These are phyloP conservation scores for Aspergillus sp. DNA, from an alignment of 2,329 filamentous ascomycete genomes.

Conservation along the genomic window DNA sequence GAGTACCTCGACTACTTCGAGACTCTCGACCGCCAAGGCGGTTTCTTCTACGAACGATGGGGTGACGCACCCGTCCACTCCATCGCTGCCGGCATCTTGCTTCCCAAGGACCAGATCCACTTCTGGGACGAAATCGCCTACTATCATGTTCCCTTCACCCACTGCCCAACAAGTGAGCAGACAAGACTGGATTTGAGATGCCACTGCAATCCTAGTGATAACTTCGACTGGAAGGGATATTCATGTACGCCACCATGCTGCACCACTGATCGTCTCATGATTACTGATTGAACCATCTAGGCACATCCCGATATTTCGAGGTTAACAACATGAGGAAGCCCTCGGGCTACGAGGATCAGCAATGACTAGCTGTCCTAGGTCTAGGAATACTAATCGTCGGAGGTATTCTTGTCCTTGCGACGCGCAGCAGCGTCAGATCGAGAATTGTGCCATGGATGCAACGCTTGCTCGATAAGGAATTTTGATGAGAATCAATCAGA, in stretches of 20 bases:
- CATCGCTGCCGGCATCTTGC: conserved; percentile 79
- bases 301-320: conserved; percentile 79
- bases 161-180: conserved; percentile 89
- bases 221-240: conserved; percentile 99
- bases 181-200: conserved; percentile 76
- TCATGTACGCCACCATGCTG: conserved; percentile 59
- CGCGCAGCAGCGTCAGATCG: conserved; percentile 13
- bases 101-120: conserved; percentile 89
- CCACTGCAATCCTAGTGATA: conserved; percentile 89
- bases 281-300: conserved; percentile 35
- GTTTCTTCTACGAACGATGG: conserved; percentile 99
- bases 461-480: not conserved
- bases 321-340: conserved; percentile 74
- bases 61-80: conserved; percentile 96
- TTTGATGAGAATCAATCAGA: no score
- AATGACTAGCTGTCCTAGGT: conserved; percentile 28
- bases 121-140: conserved; percentile 99
- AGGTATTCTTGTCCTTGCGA: conserved; percentile 12
- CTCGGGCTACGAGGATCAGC: conserved; percentile 70
- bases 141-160: conserved; percentile 94
- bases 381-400: conserved; percentile 11
- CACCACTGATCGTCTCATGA: not conserved
- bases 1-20: conserved; percentile 89
- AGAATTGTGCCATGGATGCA: conserved; percentile 6
- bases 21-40: conserved; percentile 76